Base-by-base conservation (phyloP, 352 stramenopile genomes). In the Globisporangium megalacanthum region DNA sequence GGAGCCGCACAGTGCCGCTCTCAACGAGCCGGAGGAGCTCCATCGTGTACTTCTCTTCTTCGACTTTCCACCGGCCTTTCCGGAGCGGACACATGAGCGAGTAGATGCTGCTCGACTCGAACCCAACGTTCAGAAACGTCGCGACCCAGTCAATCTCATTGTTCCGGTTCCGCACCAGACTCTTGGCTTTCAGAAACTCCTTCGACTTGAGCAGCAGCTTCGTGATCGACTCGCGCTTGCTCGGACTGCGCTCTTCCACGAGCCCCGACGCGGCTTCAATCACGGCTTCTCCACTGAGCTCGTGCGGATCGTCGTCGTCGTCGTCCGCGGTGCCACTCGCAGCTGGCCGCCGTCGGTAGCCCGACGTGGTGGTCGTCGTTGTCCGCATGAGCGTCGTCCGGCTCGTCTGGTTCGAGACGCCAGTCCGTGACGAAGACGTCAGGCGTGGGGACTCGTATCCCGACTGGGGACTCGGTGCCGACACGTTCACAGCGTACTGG, bases 61-160 rank as follows among this genome's bases (percentile, higher is more conserved):
- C 79, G 1, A 66, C 62, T 54, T 89, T 87, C 79, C 82, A 92
- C 0, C 82, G 72, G 9, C 79, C 81, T 33, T 89, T 92, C 47
- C 81, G 79, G 22, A 87, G 61, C 10, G 77, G 79, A 60, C 81
- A 92, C 69, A 92, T 82, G 54, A 87, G 68, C 14, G 75, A 74
- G 66, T 86, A 92, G 65, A 92, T 89, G 60, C 77, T 84, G 54
- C 70, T 80, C 3, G 69, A 61, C 55, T 88, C 77, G 45, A 89
- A 92, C 20, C 81, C 81, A 1, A 89, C 76, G 11, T 79, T 86
- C 1, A 92, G 54, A 45, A 92, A 92, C 9, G 75, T 88, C 0
- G 79, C 75, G 9, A 88, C 77, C 81, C 79, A 92, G 57, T 92
- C 81, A 54, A 90, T 86, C 55, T 90, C 79, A 35, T 88, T 83